Evolutionary conservation across 176 grass and related monocot species (phyloP).

Genomic region (Poa annua): DNA sequence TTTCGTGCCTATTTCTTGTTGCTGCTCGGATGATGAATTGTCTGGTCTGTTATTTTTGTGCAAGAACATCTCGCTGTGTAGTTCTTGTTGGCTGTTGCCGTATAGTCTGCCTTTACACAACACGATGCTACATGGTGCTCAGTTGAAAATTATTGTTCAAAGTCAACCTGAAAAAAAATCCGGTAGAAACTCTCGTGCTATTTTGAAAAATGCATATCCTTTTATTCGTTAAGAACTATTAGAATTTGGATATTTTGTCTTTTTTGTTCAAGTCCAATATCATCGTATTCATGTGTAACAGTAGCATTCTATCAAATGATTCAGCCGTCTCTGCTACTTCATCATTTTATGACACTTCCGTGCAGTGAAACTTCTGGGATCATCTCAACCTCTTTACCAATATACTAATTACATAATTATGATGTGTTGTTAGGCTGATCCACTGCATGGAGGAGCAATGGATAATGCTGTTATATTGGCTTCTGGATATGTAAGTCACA

Average conservation of each 20-base stretch:
- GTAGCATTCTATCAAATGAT: slow-evolving; percentile 18
- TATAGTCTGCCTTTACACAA: background rate
- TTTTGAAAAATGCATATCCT: background rate
- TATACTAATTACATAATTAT: slow-evolving; percentile 24
- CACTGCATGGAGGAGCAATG: slow-evolving; percentile 27
- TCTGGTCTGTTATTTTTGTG: background rate
- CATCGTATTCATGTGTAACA: slow-evolving; percentile 6
- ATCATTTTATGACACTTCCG: background rate
- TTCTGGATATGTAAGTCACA: slow-evolving; percentile 53
- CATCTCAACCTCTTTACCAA: slow-evolving; percentile 10
- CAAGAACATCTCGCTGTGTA: slow-evolving; percentile 9
- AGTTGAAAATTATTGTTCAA: background rate
- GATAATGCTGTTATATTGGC: slow-evolving; percentile 45
- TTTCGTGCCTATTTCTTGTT: slow-evolving; percentile 14
- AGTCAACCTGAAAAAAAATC: background rate
- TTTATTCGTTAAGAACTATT: slow-evolving; percentile 24
- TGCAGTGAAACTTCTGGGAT: slow-evolving; percentile 2
- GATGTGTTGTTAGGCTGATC: slow-evolving; percentile 42
- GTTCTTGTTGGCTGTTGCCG: slow-evolving; percentile 5
- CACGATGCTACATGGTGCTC: slow-evolving; percentile 23
- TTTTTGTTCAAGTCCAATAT: background rate
- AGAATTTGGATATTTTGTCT: slow-evolving; percentile 6
- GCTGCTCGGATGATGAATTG: slow-evolving; percentile 4
- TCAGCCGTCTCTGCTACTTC: background rate
- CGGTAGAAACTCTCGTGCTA: background rate